phyloP scores from a whole-genome alignment of 225 moss, liverwort and hornwort genomes.

The Bryoerythrophyllum caledonicum region DNA sequence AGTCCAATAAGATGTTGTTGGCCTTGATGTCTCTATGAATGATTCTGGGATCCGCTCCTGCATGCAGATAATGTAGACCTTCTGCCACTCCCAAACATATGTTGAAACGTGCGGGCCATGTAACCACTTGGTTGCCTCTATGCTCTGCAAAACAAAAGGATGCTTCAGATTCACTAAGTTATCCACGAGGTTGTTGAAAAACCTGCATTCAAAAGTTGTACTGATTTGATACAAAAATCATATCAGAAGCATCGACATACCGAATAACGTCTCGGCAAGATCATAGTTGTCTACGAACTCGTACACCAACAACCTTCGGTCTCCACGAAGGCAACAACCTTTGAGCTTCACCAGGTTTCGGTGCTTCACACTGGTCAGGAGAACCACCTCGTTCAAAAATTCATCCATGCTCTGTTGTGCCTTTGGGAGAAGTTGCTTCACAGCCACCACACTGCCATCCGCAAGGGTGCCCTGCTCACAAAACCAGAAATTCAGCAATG shows the following conservation, averaged over 20 bases:
- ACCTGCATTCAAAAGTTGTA: no score
- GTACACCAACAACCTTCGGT: conserved; percentile 43
- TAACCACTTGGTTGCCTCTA: conserved; percentile 23
- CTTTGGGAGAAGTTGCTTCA: conserved; percentile 34
- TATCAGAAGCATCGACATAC: neutral
- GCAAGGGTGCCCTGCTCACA: conserved; percentile 22
- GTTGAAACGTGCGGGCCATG: conserved; percentile 27
- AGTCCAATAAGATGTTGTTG: conserved; percentile 43
- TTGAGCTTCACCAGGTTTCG: no score
- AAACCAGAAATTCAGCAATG: neutral
- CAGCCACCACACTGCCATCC: conserved; percentile 28
- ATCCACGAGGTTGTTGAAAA: no score
- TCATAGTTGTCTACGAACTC: conserved; percentile 45
- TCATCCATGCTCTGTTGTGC: no score
- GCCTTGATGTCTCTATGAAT: conserved; percentile 48
- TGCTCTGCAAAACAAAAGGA: neutral
- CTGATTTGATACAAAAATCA: no score
- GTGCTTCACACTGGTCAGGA: no score
- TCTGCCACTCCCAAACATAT: no score
- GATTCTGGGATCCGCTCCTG: no score
- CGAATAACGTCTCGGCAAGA: conserved; percentile 43
- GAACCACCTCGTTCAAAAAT: no score
- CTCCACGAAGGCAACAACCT: no score
- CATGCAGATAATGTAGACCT: no score
- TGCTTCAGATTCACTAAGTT: no score